phyloP scores from a whole-genome alignment of 2,329 filamentous ascomycete genomes.

The Parastagonospora nodorum region DNA sequence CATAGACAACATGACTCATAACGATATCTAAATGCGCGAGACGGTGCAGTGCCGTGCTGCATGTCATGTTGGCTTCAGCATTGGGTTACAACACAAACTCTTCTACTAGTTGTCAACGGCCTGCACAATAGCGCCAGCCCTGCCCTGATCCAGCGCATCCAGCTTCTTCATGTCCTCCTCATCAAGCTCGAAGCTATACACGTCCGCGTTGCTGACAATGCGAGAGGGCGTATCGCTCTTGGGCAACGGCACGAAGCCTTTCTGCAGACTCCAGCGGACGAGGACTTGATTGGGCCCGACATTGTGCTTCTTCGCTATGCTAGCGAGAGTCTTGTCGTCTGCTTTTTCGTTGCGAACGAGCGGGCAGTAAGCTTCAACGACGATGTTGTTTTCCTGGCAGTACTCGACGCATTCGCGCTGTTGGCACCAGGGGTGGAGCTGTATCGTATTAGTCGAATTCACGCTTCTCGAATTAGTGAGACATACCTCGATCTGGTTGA shows the following conservation, averaged over 20 bases:
- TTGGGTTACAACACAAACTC: not conserved
- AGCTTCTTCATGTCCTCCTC: constrained; percentile 41
- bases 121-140: constrained; percentile 41
- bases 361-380: constrained; percentile 68
- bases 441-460: constrained; percentile 5
- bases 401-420: constrained; percentile 64
- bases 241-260: constrained; percentile 55
- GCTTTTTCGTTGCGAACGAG: constrained; percentile 74
- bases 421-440: constrained; percentile 76
- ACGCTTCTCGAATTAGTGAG: constrained; percentile 20
- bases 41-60: too few species aligned
- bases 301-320: constrained; percentile 71
- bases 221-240: constrained; percentile 46
- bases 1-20: too few species aligned
- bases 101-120: constrained; percentile 15
- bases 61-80: not conserved
- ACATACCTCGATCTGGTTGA: constrained; percentile 74
- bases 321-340: constrained; percentile 68
- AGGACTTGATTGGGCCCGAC: constrained; percentile 79
- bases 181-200: constrained; percentile 45
- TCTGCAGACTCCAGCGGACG: constrained; percentile 81
- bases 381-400: constrained; percentile 63
- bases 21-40: too few species aligned
- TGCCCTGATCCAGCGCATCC: constrained; percentile 42
- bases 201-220: constrained; percentile 43